Base-by-base conservation (phyloP, 2,329 filamentous ascomycete genomes). In the Cytospora paraplurivora region DNA sequence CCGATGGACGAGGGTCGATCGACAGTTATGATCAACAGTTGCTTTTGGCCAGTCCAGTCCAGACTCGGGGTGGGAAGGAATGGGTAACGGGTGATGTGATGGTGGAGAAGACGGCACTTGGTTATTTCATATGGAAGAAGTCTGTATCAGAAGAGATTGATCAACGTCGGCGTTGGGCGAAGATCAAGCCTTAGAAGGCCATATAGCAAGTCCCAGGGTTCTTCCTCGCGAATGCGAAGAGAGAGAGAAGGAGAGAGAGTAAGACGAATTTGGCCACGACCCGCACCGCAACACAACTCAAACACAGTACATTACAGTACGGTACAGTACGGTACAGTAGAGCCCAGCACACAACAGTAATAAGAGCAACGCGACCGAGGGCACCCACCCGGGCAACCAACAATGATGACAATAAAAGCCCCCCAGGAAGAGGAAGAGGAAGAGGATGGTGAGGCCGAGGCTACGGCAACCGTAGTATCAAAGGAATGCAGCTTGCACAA, bases 91-190 rank as follows among this genome's bases (percentile, higher is more conserved):
- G 27, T 27, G 4, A 70, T 71, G 71, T 71, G 19, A 44, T 44
- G 75, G 78, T 81, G 77, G 78, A 79, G 79, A 73, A 75, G 72
- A 70, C 70, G 66, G 73, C 67, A 71, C 74, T 76, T 75, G 71
- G 71, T 75, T 76, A 78, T 78, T 77, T 77, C 69, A 76, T 77
- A 78, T 77, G 71, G 71, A 74, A 74, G 71, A 72, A 73, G 76
- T 74, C 75, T 77, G 77, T 78, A 77, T 78, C 77, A 78, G 76
- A 76, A 74, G 73, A 76, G 75, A 77, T 75, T 75, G 73, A 70
- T 27, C 27, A 27, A 27, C 71, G 72, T 73, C 73, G 74, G 76
- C 75, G 71, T 72, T 57, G 69, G 69, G 70, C 71, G 69, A 64
- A 69, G 67, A 70, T 70, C 68, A 68, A 72, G 63, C 71, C 68